Percentiles rank a stretch among this genome's conserved stretches.
These are phyloP conservation scores for Mortierella polycephala DNA, from an alignment of 371 early-diverging fungal species.

Conservation along the genomic window DNA sequence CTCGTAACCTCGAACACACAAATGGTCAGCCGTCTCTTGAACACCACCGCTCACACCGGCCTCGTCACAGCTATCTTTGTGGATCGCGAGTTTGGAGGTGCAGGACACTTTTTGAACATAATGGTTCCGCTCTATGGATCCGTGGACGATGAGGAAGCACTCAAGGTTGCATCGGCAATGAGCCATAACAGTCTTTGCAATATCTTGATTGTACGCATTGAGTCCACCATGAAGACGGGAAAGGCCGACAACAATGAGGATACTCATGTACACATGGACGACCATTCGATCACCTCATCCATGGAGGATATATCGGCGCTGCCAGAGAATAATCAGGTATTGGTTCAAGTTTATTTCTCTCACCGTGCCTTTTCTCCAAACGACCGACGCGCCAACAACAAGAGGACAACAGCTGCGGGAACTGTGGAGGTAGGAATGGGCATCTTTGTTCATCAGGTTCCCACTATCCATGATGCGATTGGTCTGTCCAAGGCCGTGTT, in stretches of 20 bases:
- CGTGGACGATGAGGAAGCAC: conserved; percentile 36
- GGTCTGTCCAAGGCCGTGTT: conserved; percentile 33
- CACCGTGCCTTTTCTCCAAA: conserved; percentile 18
- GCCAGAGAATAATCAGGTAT: conserved; percentile 24
- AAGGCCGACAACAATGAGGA: no score
- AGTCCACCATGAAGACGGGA: conserved; percentile 2
- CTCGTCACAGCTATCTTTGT: conserved; percentile 44
- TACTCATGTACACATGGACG: conserved; percentile 14
- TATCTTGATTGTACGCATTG: conserved; percentile 35
- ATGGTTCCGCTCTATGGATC: conserved; percentile 50
- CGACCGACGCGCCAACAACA: conserved; percentile 22
- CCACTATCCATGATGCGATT: conserved; percentile 46
- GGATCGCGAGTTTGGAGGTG: conserved; percentile 49
- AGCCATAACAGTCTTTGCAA: conserved; percentile 30
- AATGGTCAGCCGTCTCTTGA: conserved; percentile 35
- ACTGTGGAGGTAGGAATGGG: conserved; percentile 28
- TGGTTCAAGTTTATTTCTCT: conserved; percentile 30
- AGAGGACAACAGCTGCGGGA: not conserved
- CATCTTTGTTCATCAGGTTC: conserved; percentile 31
- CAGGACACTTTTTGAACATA: conserved; percentile 38
- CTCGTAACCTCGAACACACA: conserved; percentile 44
- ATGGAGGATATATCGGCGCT: conserved; percentile 1
- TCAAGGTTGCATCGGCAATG: conserved; percentile 38
- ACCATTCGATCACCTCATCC: conserved; percentile 29
- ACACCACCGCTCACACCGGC: conserved; percentile 24